Base-by-base conservation (phyloP, 768 basidiomycete genomes). In the Lactarius indigo region DNA sequence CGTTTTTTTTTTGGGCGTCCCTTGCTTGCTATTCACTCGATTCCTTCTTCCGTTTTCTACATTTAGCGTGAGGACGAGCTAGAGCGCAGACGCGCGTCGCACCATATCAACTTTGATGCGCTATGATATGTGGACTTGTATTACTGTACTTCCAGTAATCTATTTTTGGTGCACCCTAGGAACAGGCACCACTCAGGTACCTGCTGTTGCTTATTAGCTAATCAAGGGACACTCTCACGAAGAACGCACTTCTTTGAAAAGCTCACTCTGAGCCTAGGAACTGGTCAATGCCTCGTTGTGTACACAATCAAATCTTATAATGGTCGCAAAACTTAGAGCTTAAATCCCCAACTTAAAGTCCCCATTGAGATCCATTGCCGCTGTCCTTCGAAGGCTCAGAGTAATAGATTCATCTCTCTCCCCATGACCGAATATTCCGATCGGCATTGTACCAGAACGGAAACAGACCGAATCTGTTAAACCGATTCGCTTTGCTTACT, bases 41-140 rank as follows among this genome's bases (percentile, higher is more conserved):
- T 30, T 17, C 9, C 42, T 41, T 57, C 35, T 37, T 35, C 12
- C 33, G n/a, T 39, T 31, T 28, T 26, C 15, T 37, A 6, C 41
- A 59, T 69, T 28, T 75, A 96, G 94, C 83, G 93, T 68, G 96
- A 98, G 74, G 96, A 98, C 75, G 96, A 99, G 78, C 75, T 90
- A 72, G 96, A 99, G 76, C 77, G 95, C 65, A 83, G 93, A 72
- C 83, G 90, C 71, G 86, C 88, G 35, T 89, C 95, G n/a, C 94
- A 97, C 77, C 90, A 94, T 73, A 96, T 99, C 76, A 99, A 99
- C 71, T 98, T 99, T 73, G 94, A 96, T 75, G 96, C 96, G 15
- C 79, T 98, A 72, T 97, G 81, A 82, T 62, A 9, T 5, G 31
- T 30, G 50, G 50, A 2, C 50, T 28, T 39, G n/a, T 28, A 12